Percentiles rank a stretch among this genome's conserved stretches.
These are phyloP conservation scores for Penicillium sp. DNA, from an alignment of 2,329 filamentous ascomycete species.

Conservation along the genomic window DNA sequence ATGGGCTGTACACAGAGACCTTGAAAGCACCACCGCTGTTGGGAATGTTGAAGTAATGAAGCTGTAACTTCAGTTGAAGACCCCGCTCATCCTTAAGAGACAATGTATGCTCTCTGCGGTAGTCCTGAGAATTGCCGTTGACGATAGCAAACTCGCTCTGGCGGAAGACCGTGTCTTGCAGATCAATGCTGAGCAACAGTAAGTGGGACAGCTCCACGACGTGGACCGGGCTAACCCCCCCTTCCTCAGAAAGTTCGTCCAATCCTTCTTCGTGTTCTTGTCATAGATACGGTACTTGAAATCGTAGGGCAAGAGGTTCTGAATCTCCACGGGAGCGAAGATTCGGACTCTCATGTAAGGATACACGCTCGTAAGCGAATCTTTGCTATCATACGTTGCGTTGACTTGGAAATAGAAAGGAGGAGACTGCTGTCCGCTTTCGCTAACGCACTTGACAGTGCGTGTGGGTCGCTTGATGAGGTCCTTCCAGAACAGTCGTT, in stretches of 20 bases:
- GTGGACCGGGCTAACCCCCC: constrained; percentile 96
- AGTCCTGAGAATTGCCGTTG: constrained; percentile 85
- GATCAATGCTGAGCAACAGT: constrained; percentile 85
- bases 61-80: constrained; percentile 71
- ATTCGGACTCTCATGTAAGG: constrained; percentile 93
- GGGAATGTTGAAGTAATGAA: constrained; percentile 88
- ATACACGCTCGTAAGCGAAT: constrained; percentile 79
- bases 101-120: constrained; percentile 75
- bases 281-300: constrained; percentile 99
- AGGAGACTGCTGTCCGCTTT: constrained; percentile 70
- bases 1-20: constrained; percentile 91
- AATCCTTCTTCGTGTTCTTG: constrained; percentile 97
- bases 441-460: constrained; percentile 84
- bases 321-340: constrained; percentile 87
- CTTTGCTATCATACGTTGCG: constrained; percentile 76
- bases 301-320: constrained; percentile 93
- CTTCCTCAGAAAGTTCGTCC: constrained; percentile 96
- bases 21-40: constrained; percentile 94
- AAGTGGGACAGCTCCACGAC: constrained; percentile 95
- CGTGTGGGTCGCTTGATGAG: constrained; percentile 78
- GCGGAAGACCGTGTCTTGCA: constrained; percentile 94
- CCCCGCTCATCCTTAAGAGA: constrained; percentile 82
- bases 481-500: constrained; percentile 90
- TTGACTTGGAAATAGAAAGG: constrained; percentile 98
- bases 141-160: constrained; percentile 96